Evolutionary conservation across 495 filamentous ascomycete species (phyloP).

Genomic region (Tuber borchii): DNA sequence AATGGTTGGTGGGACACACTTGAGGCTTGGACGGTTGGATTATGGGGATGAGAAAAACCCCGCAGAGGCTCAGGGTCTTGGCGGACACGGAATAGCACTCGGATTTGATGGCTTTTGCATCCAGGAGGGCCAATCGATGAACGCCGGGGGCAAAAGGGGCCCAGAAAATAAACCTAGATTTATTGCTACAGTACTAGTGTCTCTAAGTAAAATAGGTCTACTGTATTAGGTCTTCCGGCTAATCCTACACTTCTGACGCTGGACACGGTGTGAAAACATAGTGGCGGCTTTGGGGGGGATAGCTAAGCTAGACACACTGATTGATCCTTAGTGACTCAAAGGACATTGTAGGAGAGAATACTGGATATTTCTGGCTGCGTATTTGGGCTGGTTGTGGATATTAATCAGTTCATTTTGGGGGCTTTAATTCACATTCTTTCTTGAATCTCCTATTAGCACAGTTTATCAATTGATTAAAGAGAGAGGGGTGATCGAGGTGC

Average conservation of each 20-base stretch:
- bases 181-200: background rate
- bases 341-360: background rate
- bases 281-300: background rate
- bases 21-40: background rate
- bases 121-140: background rate
- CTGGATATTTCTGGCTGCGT: background rate
- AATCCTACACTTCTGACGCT: background rate
- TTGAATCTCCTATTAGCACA: background rate
- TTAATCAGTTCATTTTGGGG: background rate
- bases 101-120: background rate
- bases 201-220: background rate
- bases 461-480: background rate
- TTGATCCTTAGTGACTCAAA: background rate
- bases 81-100: background rate
- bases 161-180: background rate
- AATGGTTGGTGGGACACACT: background rate
- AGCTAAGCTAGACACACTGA: background rate
- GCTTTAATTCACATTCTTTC: background rate
- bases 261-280: background rate
- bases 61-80: constrained; percentile 21
- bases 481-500: background rate
- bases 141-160: background rate
- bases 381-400: background rate
- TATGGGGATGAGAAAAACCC: constrained; percentile 15
- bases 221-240: background rate